phyloP scores from a whole-genome alignment of 2,329 filamentous ascomycete species.

The Aspergillus ustus region DNA sequence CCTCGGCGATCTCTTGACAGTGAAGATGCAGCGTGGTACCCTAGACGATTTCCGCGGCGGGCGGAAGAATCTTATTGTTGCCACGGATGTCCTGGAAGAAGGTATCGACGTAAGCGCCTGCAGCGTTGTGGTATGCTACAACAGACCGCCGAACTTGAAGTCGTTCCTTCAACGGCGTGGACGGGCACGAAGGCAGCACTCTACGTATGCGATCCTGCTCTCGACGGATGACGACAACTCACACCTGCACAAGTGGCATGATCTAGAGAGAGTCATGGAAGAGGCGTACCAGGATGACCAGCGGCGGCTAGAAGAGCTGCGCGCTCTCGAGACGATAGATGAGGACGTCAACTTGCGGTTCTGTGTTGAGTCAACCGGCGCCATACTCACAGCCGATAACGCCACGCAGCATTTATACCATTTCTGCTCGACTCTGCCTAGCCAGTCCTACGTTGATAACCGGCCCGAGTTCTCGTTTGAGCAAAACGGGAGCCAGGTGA shows the following conservation, averaged over 20 bases:
- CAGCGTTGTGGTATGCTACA: constrained; percentile 68
- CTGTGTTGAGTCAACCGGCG: constrained; percentile 49
- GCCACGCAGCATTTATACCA: constrained; percentile 78
- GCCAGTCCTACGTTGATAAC: constrained; percentile 63
- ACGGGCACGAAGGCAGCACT: constrained; percentile 62
- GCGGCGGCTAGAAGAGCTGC: constrained; percentile 54
- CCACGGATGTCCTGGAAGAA: constrained; percentile 64
- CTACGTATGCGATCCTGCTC: constrained; percentile 59
- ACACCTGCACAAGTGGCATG: constrained; percentile 60
- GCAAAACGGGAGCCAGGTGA: constrained; percentile 22
- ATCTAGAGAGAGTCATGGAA: constrained; percentile 75
- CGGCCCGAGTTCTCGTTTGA: constrained; percentile 66
- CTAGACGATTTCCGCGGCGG: constrained; percentile 60
- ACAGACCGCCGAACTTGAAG: constrained; percentile 64
- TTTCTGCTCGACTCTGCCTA: constrained; percentile 71
- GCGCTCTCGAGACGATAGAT: constrained; percentile 55
- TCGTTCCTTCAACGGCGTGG: constrained; percentile 70
- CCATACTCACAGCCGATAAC: constrained; percentile 72
- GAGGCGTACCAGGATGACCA: constrained; percentile 68
- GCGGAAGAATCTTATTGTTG: constrained; percentile 60
- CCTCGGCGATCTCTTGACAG: constrained; percentile 55
- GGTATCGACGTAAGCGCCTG: constrained; percentile 67
- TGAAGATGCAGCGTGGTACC: constrained; percentile 54
- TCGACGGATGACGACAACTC: constrained; percentile 40
- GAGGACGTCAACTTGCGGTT: constrained; percentile 46